These are phyloP conservation scores for Bauhinia variegata DNA, from an alignment of 306 rosid genomes.

Conservation along the genomic window DNA sequence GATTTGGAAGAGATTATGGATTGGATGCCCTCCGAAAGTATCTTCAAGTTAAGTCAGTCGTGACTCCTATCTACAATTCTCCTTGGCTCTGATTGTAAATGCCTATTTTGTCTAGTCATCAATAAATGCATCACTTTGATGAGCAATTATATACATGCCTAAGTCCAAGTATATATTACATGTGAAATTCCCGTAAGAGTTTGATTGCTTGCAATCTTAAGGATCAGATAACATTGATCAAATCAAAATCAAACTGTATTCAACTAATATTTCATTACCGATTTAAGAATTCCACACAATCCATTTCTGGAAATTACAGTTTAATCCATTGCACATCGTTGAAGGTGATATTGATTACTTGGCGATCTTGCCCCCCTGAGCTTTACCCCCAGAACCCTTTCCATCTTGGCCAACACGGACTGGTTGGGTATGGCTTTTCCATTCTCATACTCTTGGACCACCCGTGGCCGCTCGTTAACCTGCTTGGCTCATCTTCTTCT, in stretches of 20 bases:
- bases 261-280: not conserved
- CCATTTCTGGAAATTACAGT: not conserved
- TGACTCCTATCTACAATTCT: constrained; percentile 74
- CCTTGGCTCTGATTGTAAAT: constrained; percentile 79
- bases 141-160: too few species aligned
- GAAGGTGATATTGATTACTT: constrained; percentile 34
- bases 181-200: too few species aligned
- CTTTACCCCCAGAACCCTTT: constrained; percentile 68
- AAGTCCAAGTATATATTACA: too few species aligned
- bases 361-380: constrained; percentile 81
- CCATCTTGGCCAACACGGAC: constrained; percentile 76
- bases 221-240: too few species aligned
- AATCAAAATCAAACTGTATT: not conserved
- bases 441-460: constrained; percentile 85
- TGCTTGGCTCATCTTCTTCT: constrained; percentile 79
- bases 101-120: too few species aligned
- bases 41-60: constrained; percentile 74
- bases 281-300: not conserved
- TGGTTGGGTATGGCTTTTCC: constrained; percentile 82
- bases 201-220: too few species aligned
- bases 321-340: not conserved
- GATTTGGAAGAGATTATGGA: constrained; percentile 86
- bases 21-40: constrained; percentile 62
- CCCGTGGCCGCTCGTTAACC: constrained; percentile 77
- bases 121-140: too few species aligned